Conservation (phyloP, 176 grass and related monocot species). For the Avena insularis region DNA sequence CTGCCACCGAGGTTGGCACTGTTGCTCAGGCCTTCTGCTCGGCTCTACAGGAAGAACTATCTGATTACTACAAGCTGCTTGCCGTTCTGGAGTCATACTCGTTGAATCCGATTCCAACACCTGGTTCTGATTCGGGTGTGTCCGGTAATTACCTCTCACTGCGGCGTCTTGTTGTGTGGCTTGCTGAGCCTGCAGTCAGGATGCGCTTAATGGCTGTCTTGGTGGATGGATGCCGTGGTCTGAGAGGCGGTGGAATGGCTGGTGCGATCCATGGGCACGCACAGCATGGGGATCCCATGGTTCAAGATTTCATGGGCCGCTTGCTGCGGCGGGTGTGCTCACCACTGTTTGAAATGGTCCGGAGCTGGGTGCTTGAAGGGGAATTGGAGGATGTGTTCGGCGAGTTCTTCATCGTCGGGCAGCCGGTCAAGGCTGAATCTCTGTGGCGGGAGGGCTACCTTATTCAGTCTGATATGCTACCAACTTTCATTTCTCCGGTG, state of each 20-base stretch:
- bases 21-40: conserved; percentile 90
- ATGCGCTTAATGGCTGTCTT: conserved; percentile 96
- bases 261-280: conserved; percentile 79
- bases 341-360: conserved; percentile 95
- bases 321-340: conserved; percentile 82
- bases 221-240: conserved; percentile 64
- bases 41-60: conserved; percentile 84
- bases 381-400: conserved; percentile 86
- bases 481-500: conserved; percentile 84
- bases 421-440: conserved; percentile 84
- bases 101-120: conserved; percentile 68
- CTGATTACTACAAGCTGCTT: conserved; percentile 88
- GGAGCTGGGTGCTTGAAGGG: conserved; percentile 85
- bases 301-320: conserved; percentile 87
- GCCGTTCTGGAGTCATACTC: conserved; percentile 83
- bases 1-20: conserved; percentile 67
- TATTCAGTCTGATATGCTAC: conserved; percentile 86
- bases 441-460: conserved; percentile 89
- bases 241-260: conserved; percentile 87
- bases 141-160: conserved; percentile 87
- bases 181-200: conserved; percentile 75
- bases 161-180: conserved; percentile 79
- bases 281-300: conserved; percentile 86
- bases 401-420: conserved; percentile 90
- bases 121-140: conserved; percentile 70